These are phyloP conservation scores for Cercospora sesami DNA, from an alignment of 2,329 filamentous ascomycete species.

Conservation along the genomic window DNA sequence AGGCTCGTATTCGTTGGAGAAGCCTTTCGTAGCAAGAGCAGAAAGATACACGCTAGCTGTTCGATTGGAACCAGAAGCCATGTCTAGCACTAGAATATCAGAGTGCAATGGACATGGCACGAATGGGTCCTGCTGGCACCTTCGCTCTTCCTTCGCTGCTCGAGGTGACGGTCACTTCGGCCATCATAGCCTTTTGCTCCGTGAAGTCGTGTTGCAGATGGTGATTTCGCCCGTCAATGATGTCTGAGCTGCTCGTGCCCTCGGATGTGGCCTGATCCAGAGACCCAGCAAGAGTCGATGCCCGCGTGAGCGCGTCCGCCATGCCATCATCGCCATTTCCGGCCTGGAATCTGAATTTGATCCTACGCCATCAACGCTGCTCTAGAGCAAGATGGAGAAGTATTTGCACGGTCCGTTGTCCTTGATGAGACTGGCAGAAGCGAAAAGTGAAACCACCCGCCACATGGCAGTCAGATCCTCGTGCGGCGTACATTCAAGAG, in stretches of 20 bases:
- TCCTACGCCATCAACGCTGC: neutral
- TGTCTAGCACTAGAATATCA: neutral
- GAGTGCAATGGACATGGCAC: neutral
- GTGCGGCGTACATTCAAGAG: neutral
- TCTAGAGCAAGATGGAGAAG: neutral
- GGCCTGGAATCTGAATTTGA: neutral
- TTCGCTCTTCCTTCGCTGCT: neutral
- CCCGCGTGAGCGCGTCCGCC: neutral
- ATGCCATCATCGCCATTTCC: neutral
- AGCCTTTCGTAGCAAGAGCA: neutral
- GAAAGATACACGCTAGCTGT: neutral
- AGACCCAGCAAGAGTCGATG: neutral
- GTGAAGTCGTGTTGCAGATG: neutral
- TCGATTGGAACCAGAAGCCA: neutral
- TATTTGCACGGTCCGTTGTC: neutral
- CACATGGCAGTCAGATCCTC: neutral
- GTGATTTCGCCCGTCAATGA: neutral
- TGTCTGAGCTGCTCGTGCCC: neutral
- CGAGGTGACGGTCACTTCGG: neutral
- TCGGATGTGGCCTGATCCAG: neutral
- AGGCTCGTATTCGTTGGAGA: neutral
- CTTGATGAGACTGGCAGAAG: neutral
- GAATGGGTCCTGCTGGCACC: neutral
- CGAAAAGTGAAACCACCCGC: neutral
- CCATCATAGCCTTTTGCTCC: neutral